A percentile compares a stretch with the other conserved stretches of the same genome.
Conservation (phyloP, 768 basidiomycete species). For the Epithele typhae region DNA sequence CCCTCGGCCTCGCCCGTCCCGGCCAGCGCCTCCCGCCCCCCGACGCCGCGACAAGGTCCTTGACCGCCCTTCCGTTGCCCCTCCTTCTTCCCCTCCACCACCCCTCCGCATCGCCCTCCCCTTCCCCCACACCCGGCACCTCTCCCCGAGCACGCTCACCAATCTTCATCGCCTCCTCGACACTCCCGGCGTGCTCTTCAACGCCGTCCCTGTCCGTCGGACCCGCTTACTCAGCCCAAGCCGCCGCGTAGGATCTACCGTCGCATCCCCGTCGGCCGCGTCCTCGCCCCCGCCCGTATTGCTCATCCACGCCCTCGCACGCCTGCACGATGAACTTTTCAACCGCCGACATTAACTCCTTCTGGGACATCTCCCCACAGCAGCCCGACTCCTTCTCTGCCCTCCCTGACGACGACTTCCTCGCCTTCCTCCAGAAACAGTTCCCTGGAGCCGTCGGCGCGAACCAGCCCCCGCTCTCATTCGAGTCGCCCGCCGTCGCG, state of each 20-base stretch:
- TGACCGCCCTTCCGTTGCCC: background rate
- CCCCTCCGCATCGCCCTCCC: background rate
- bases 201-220: background rate
- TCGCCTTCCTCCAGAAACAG: constrained; percentile 74
- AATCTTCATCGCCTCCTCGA: background rate
- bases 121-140: too few species aligned
- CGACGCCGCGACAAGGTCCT: constrained; percentile 1
- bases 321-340: constrained; percentile 43
- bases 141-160: too few species aligned
- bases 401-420: constrained; percentile 71
- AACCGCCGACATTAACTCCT: constrained; percentile 35
- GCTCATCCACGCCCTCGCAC: constrained; percentile 3
- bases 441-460: constrained; percentile 38
- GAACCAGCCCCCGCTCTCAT: constrained; percentile 13
- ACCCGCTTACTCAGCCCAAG: constrained; percentile 14
- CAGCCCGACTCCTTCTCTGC: constrained; percentile 56
- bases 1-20: constrained; percentile 13
- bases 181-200: background rate
- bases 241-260: too few species aligned
- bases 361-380: constrained; percentile 59
- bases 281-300: constrained; percentile 14
- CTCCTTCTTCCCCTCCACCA: constrained; percentile 3
- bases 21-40: constrained; percentile 10
- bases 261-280: too few species aligned
- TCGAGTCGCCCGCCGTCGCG: constrained; percentile 27